A percentile compares a stretch with the other conserved stretches of the same genome.
phyloP scores from a whole-genome alignment of 2,329 filamentous ascomycete species.

The Camillea tinctor region DNA sequence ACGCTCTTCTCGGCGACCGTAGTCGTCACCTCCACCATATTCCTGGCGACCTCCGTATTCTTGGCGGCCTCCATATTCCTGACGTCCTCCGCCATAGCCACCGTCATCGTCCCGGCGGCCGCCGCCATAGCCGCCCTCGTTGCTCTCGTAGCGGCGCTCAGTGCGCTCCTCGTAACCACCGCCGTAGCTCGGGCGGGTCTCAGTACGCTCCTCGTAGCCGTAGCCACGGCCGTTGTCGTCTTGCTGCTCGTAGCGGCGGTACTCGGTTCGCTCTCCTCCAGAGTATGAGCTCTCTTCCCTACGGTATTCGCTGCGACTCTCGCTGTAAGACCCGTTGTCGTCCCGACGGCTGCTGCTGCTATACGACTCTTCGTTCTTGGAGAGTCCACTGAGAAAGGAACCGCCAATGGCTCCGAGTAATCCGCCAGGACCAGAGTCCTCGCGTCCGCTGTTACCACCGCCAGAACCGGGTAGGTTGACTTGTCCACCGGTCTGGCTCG shows the following conservation, averaged over 20 bases:
- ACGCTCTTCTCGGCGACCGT: conserved; percentile 1
- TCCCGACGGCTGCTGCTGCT: conserved; percentile 52
- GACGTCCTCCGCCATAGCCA: conserved; percentile 7
- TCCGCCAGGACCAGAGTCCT: conserved; percentile 64
- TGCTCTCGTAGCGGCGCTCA: conserved; percentile 48
- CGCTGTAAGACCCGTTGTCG: conserved; percentile 59
- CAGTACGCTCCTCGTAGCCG: conserved; percentile 58
- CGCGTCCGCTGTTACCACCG: conserved; percentile 16
- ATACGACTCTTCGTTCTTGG: conserved; percentile 53
- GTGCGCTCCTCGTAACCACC: conserved; percentile 60
- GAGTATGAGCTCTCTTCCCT: conserved; percentile 57
- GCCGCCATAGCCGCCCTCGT: conserved; percentile 29
- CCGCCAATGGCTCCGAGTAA: conserved; percentile 69
- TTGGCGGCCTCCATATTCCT: conserved; percentile 15
- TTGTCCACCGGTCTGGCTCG: conserved; percentile 43
- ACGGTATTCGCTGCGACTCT: conserved; percentile 62
- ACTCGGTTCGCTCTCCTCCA: conserved; percentile 57
- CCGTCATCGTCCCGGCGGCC: conserved; percentile 25
- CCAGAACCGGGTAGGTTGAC: conserved; percentile 20
- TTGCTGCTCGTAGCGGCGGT: conserved; percentile 62
- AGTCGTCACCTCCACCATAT: conserved; percentile 16
- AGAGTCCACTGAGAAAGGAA: conserved; percentile 62
- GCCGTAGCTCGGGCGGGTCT: conserved; percentile 50
- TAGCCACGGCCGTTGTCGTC: conserved; percentile 47
- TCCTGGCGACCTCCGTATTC: conserved; percentile 16